Evolutionary conservation across 2,329 filamentous ascomycete species (phyloP).

Genomic region (Byssoonygena ceratinophila): DNA sequence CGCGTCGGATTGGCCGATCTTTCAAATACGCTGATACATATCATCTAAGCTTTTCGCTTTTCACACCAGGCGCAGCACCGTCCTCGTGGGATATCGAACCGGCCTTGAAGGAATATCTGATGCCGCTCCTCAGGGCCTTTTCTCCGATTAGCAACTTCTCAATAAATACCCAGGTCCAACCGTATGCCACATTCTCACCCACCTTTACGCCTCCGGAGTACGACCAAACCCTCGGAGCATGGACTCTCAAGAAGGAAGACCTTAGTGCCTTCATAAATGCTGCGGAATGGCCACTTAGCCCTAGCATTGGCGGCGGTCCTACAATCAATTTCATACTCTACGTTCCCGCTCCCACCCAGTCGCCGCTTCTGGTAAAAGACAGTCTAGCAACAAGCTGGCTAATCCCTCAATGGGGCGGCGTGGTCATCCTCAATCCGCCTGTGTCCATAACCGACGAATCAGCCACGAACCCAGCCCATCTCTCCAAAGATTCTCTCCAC

Average conservation of each 20-base stretch:
- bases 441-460: constrained; percentile 27
- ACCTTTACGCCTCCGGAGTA: constrained; percentile 50
- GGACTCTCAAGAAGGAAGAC: constrained; percentile 69
- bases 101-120: constrained; percentile 69
- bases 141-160: constrained; percentile 86
- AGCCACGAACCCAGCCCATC: constrained; percentile 33
- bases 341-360: constrained; percentile 59
- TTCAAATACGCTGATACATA: constrained; percentile 90
- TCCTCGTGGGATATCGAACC: constrained; percentile 85
- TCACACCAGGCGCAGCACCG: constrained; percentile 65
- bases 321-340: constrained; percentile 96
- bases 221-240: constrained; percentile 46
- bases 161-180: constrained; percentile 88
- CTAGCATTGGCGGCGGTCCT: constrained; percentile 82
- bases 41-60: constrained; percentile 90
- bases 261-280: constrained; percentile 93
- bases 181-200: constrained; percentile 65
- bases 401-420: constrained; percentile 88
- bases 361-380: constrained; percentile 50
- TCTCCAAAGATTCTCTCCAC: constrained; percentile 57
- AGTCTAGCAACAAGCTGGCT: constrained; percentile 68
- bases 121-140: constrained; percentile 68
- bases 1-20: constrained; percentile 64
- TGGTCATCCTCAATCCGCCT: constrained; percentile 54
- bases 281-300: constrained; percentile 91